phyloP scores from a whole-genome alignment of 2,329 filamentous ascomycete genomes.

The Penicillium concentricum region DNA sequence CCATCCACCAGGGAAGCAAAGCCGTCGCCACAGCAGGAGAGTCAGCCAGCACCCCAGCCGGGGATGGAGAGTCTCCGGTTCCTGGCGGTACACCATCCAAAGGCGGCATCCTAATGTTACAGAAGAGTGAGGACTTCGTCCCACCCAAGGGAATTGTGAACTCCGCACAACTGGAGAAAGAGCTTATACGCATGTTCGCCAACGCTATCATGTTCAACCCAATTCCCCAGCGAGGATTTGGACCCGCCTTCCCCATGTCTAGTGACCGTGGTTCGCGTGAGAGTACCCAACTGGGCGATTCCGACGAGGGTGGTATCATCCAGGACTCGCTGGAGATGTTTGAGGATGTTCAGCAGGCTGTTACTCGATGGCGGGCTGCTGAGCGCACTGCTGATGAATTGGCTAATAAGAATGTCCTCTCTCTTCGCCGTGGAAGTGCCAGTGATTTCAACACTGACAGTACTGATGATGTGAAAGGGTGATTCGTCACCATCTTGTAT shows the following conservation, averaged over 20 bases:
- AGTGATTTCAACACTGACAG: slow-evolving; percentile 40
- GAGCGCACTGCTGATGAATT: slow-evolving; percentile 52
- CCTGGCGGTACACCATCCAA: slow-evolving; percentile 39
- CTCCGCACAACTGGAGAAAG: slow-evolving; percentile 85
- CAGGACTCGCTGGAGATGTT: slow-evolving; percentile 89
- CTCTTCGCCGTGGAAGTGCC: slow-evolving; percentile 37
- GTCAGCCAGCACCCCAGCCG: slow-evolving; percentile 66
- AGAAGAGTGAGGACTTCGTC: slow-evolving; percentile 71
- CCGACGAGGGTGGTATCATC: slow-evolving; percentile 82
- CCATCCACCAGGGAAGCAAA: slow-evolving; percentile 56
- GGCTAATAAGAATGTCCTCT: slow-evolving; percentile 37
- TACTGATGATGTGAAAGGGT: slow-evolving; percentile 36
- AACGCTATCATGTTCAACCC: slow-evolving; percentile 99
- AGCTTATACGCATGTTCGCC: slow-evolving; percentile 93
- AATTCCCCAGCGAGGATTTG: slow-evolving; percentile 70
- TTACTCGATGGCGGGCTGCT: slow-evolving; percentile 72
- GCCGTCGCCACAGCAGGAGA: slow-evolving; percentile 46
- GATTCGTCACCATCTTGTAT: slow-evolving; percentile 13
- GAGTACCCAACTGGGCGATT: slow-evolving; percentile 58
- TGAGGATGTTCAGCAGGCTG: slow-evolving; percentile 75
- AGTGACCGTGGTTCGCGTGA: slow-evolving; percentile 40
- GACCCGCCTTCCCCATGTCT: slow-evolving; percentile 57
- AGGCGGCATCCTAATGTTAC: slow-evolving; percentile 43
- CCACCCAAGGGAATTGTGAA: slow-evolving; percentile 92
- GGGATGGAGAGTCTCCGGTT: slow-evolving; percentile 54